Conservation (phyloP, 2,329 filamentous ascomycete species). For the Botrytis elliptica region DNA sequence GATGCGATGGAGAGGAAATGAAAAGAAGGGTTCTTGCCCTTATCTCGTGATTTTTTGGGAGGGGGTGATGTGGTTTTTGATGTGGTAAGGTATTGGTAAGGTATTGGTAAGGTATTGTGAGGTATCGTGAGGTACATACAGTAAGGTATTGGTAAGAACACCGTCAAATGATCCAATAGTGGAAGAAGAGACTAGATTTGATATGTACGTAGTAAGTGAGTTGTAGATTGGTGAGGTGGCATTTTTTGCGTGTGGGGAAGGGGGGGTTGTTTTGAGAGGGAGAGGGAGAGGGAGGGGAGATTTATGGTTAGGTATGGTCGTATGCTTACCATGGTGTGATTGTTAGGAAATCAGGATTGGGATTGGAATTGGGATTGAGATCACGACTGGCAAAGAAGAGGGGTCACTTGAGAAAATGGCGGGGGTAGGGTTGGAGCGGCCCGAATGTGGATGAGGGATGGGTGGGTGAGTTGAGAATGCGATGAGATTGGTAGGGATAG, state of each 20-base stretch:
- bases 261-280: neutral
- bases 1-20: neutral
- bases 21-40: neutral
- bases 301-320: neutral
- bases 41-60: neutral
- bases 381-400: neutral
- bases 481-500: neutral
- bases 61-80: neutral
- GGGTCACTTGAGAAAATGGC: neutral
- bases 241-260: neutral
- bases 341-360: neutral
- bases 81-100: neutral
- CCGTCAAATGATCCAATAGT: neutral
- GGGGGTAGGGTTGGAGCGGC: neutral
- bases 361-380: too few species aligned
- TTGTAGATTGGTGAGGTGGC: neutral
- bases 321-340: neutral
- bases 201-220: neutral
- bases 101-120: too few species aligned
- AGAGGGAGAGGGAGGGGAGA: neutral
- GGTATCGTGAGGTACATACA: too few species aligned
- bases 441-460: neutral
- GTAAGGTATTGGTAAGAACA: neutral
- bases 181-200: neutral
- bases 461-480: neutral